phyloP scores from a whole-genome alignment of 371 early-diverging fungal species.

The Umbelopsis sp. region DNA sequence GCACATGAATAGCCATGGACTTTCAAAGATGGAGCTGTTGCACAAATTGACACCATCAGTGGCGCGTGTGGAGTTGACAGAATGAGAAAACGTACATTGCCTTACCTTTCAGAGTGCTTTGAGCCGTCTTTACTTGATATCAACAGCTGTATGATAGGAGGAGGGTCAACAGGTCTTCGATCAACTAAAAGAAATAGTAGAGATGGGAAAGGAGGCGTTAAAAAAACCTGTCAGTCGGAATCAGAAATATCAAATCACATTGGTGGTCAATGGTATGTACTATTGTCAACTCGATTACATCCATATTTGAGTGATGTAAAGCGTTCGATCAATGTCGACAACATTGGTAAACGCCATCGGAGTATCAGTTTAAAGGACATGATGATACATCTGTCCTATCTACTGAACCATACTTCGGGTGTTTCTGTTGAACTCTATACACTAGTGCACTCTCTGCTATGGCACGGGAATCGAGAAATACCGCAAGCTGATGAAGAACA shows the following conservation, averaged over 20 bases:
- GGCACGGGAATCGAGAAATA: background rate
- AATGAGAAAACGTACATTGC: background rate
- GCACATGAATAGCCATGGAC: slow-evolving; percentile 37
- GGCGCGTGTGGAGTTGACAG: background rate
- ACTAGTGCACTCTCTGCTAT: too few relatives aligned
- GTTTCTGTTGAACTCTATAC: too few relatives aligned
- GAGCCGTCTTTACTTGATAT: slow-evolving; percentile 21
- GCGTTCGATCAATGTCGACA: background rate
- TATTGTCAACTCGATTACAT: background rate
- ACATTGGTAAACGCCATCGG: background rate
- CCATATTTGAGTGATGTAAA: background rate
- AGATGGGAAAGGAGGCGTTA: background rate
- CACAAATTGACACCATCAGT: background rate
- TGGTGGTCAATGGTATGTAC: slow-evolving; percentile 2
- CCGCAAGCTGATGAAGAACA: slow-evolving; percentile 1
- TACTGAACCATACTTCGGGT: too few relatives aligned
- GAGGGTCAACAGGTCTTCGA: slow-evolving; percentile 53
- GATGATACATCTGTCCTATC: too few relatives aligned
- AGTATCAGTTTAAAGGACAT: too few relatives aligned
- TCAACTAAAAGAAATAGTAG: slow-evolving; percentile 32
- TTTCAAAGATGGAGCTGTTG: slow-evolving; percentile 20
- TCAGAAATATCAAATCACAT: slow-evolving; percentile 1
- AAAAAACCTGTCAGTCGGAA: slow-evolving; percentile 13
- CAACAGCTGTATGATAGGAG: slow-evolving; percentile 44
- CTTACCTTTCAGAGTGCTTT: slow-evolving; percentile 20